These are phyloP conservation scores for Fusarium sp. DNA, from an alignment of 2,329 filamentous ascomycete species.

Conservation along the genomic window DNA sequence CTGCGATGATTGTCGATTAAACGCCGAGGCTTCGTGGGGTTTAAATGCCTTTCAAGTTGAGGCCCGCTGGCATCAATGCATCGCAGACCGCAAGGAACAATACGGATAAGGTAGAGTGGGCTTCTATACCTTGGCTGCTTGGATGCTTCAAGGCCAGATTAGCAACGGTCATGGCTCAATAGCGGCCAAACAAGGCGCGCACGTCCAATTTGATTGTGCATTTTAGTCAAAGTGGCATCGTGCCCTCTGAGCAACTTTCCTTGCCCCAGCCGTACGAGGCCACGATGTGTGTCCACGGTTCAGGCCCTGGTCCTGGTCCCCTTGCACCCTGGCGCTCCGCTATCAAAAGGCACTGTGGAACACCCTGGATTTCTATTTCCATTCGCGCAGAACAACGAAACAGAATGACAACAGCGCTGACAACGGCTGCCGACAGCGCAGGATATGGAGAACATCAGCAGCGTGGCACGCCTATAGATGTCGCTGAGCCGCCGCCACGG, in stretches of 20 bases:
- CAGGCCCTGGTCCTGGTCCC: slow-evolving; percentile 18
- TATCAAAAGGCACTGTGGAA: slow-evolving; percentile 15
- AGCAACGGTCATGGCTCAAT: not conserved
- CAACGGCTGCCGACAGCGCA: slow-evolving; percentile 23
- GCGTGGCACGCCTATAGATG: slow-evolving; percentile 25
- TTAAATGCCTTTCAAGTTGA: slow-evolving; percentile 13
- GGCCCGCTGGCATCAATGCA: slow-evolving; percentile 22
- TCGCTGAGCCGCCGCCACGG: slow-evolving; percentile 35
- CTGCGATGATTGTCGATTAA: slow-evolving; percentile 15
- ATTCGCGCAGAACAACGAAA: slow-evolving; percentile 10
- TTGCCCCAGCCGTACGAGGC: slow-evolving; percentile 31
- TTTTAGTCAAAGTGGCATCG: slow-evolving; percentile 29
- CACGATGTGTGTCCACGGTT: slow-evolving; percentile 25
- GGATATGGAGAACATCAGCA: slow-evolving; percentile 23
- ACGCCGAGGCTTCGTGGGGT: slow-evolving; percentile 14
- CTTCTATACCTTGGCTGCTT: not conserved
- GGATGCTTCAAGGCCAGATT: not conserved
- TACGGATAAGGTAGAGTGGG: no score
- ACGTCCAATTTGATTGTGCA: slow-evolving; percentile 8
- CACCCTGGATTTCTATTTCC: slow-evolving; percentile 15
- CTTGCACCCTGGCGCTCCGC: slow-evolving; percentile 15
- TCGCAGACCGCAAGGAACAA: not conserved
- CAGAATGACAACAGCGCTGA: slow-evolving; percentile 23
- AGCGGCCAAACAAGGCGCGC: slow-evolving; percentile 13
- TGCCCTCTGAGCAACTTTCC: slow-evolving; percentile 26